A percentile compares a stretch with the other conserved stretches of the same genome.
Conservation (phyloP, 2,329 filamentous ascomycete species). For the Neofusicoccum kwambonambiense region DNA sequence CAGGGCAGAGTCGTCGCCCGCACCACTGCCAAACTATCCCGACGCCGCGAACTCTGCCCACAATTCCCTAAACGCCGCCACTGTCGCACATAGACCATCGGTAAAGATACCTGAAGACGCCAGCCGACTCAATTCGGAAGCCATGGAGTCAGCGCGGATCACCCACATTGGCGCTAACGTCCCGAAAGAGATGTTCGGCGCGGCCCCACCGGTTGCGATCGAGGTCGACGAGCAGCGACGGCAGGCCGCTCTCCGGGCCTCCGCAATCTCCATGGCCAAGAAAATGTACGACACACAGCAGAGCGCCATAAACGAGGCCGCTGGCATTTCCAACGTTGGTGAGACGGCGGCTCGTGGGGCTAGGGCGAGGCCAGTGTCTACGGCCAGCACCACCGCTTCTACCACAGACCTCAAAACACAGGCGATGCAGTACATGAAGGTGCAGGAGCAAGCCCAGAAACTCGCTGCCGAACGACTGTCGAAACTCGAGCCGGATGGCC, state of each 20-base stretch:
- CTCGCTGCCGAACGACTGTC: slow-evolving; percentile 80
- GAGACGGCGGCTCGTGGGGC: slow-evolving; percentile 36
- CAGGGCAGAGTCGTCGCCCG: slow-evolving; percentile 62
- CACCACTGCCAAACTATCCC: slow-evolving; percentile 47
- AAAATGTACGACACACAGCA: slow-evolving; percentile 77
- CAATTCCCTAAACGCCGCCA: slow-evolving; percentile 73
- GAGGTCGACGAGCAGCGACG: slow-evolving; percentile 73
- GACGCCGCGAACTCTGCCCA: slow-evolving; percentile 60
- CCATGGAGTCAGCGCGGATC: slow-evolving; percentile 61
- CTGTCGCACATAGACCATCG: slow-evolving; percentile 60
- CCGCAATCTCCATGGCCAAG: slow-evolving; percentile 85
- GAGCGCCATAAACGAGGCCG: slow-evolving; percentile 53
- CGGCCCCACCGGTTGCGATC: slow-evolving; percentile 67
- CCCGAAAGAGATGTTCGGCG: slow-evolving; percentile 73
- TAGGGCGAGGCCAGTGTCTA: slow-evolving; percentile 28
- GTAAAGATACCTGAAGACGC: slow-evolving; percentile 29
- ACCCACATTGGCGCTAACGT: slow-evolving; percentile 68
- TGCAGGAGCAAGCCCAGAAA: slow-evolving; percentile 85
- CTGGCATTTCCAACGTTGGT: slow-evolving; percentile 37
- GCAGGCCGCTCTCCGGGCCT: slow-evolving; percentile 72
- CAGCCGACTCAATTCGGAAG: slow-evolving; percentile 46
- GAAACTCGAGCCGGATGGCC: slow-evolving; percentile 68
- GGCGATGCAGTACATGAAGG: slow-evolving; percentile 55
- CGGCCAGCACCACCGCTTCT: slow-evolving; percentile 26
- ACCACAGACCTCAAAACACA: slow-evolving; percentile 52